Conservation (phyloP, 768 basidiomycete genomes). For the Mycena metata region DNA sequence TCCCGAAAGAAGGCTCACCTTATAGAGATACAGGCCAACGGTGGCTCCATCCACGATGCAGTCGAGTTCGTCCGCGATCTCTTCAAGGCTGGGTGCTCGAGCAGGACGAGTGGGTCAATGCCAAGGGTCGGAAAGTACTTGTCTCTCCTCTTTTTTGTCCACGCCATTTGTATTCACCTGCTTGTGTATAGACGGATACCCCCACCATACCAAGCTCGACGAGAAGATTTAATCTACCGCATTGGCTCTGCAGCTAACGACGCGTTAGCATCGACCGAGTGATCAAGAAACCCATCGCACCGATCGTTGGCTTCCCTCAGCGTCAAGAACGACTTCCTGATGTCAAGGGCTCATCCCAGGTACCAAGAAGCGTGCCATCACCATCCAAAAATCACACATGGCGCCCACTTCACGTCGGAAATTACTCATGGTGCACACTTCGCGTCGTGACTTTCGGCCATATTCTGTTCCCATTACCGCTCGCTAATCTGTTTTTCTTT, state of each 20-base stretch:
- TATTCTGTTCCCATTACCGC: background rate
- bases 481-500: slow-evolving; percentile 30
- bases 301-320: slow-evolving; percentile 99
- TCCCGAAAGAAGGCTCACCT: slow-evolving; percentile 99
- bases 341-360: slow-evolving; percentile 97
- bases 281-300: slow-evolving; percentile 94
- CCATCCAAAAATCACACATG: slow-evolving; percentile 97
- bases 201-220: slow-evolving; percentile 97
- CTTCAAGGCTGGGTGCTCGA: slow-evolving; percentile 94
- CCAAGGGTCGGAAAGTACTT: slow-evolving; percentile 99
- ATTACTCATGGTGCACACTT: too few species aligned
- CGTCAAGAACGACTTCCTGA: slow-evolving; percentile 98
- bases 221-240: slow-evolving; percentile 99
- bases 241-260: slow-evolving; percentile 85
- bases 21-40: too few species aligned
- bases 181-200: slow-evolving; percentile 83
- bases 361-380: slow-evolving; percentile 98
- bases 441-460: slow-evolving; percentile 85
- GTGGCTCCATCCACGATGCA: too few species aligned
- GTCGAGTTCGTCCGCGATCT: slow-evolving; percentile 93
- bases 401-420: too few species aligned
- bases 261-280: slow-evolving; percentile 93
- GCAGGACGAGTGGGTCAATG: slow-evolving; percentile 95
- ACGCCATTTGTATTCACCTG: slow-evolving; percentile 22
- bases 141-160: slow-evolving; percentile 23